A percentile compares a stretch with the other conserved stretches of the same genome.
phyloP scores from a whole-genome alignment of 192 early-diverging fungal genomes.

The Geosiphon pyriformis region DNA sequence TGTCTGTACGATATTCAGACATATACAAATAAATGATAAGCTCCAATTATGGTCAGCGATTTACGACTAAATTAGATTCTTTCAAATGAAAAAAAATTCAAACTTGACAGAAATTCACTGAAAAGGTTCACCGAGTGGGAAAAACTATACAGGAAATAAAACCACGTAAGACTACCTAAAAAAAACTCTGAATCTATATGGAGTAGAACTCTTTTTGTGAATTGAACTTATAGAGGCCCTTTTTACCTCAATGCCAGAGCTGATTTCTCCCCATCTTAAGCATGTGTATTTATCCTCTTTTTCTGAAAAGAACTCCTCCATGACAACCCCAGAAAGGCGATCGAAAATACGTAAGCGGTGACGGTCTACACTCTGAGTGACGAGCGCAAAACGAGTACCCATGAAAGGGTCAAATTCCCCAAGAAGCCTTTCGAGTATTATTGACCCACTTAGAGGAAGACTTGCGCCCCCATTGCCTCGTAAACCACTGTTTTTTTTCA shows the following conservation, averaged over 20 bases:
- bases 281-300: conserved; percentile 48
- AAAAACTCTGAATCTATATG: too few relatives aligned
- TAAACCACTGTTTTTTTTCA: too few relatives aligned
- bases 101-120: too few relatives aligned
- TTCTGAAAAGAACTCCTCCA: conserved; percentile 42
- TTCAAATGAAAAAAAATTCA: too few relatives aligned
- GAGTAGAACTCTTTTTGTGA: too few relatives aligned
- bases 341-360: conserved; percentile 52
- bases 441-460: neutral
- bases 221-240: conserved; percentile 14
- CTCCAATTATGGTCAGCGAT: too few relatives aligned
- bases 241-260: conserved; percentile 27
- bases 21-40: too few relatives aligned
- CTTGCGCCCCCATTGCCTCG: too few relatives aligned
- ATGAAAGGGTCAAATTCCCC: conserved; percentile 1
- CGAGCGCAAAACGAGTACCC: conserved; percentile 25
- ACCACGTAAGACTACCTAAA: too few relatives aligned
- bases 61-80: too few relatives aligned
- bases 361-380: conserved; percentile 51
- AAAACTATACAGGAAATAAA: too few relatives aligned
- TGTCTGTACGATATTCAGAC: conserved; percentile 17
- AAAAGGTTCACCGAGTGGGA: too few relatives aligned
- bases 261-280: conserved; percentile 45
- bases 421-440: neutral
- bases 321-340: conserved; percentile 42